Conservation (phyloP, 2,329 filamentous ascomycete species). For the Diplodia seriata region DNA sequence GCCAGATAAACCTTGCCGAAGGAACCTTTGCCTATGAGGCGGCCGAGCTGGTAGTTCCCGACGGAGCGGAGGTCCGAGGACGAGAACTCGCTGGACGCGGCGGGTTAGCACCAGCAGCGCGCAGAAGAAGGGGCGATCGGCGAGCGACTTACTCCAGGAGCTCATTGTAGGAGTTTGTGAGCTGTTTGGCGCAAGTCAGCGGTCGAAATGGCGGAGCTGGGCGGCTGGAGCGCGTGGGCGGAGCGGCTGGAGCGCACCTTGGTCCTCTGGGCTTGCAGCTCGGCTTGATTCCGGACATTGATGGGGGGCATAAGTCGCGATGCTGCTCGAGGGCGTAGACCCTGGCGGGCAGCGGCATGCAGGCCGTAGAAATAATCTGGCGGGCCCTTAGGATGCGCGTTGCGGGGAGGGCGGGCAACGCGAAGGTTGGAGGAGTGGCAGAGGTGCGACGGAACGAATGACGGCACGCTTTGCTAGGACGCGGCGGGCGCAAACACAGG, state of each 20-base stretch:
- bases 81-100: constrained; percentile 78
- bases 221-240: constrained; percentile 16
- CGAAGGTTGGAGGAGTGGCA: constrained; percentile 29
- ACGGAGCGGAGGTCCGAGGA: constrained; percentile 89
- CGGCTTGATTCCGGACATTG: constrained; percentile 59
- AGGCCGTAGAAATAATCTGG: constrained; percentile 23
- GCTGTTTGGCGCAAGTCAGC: constrained; percentile 60
- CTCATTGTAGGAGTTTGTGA: constrained; percentile 95
- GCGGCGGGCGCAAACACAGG: constrained; percentile 20
- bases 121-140: neutral
- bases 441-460: constrained; percentile 32
- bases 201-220: constrained; percentile 21
- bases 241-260: constrained; percentile 53
- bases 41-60: constrained; percentile 91
- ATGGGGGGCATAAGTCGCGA: constrained; percentile 32
- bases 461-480: constrained; percentile 27
- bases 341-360: constrained; percentile 25
- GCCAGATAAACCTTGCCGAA: constrained; percentile 99
- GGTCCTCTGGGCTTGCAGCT: constrained; percentile 65
- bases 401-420: constrained; percentile 28
- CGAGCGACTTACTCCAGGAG: constrained; percentile 78
- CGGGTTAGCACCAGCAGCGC: constrained; percentile 31
- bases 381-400: constrained; percentile 15
- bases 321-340: constrained; percentile 15
- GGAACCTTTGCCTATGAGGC: constrained; percentile 93